Percentiles rank a stretch among this genome's conserved stretches.
phyloP scores from a whole-genome alignment of 805 yeast genomes.

The Metschnikowia sp. region DNA sequence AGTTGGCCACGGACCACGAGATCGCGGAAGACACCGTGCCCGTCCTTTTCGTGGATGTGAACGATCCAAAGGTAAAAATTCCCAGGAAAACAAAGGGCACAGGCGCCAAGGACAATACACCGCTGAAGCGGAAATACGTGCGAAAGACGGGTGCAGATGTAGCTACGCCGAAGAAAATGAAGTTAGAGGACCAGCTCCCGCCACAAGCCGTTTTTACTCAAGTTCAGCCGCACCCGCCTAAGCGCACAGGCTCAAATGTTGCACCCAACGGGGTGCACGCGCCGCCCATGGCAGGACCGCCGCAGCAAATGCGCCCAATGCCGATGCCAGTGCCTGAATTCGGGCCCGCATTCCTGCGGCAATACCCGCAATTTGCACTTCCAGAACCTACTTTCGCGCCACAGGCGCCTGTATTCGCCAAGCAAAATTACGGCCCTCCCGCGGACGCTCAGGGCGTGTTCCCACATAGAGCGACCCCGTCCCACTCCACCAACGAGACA shows the following conservation, averaged over 20 bases:
- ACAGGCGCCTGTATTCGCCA: not conserved
- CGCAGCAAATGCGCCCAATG: conserved; percentile 7
- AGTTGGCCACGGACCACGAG: conserved; percentile 39
- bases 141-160: conserved; percentile 50
- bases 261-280: too few relatives aligned
- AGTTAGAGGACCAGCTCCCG: conserved; percentile 20
- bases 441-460: not conserved
- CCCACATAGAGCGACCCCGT: conserved; percentile 12
- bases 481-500: conserved; percentile 43
- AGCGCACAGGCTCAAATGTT: not conserved
- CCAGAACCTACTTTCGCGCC: not conserved
- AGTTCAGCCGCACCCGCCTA: conserved; percentile 13
- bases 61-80: conserved; percentile 34
- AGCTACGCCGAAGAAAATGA: conserved; percentile 47
- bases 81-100: conserved; percentile 30
- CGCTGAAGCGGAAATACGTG: conserved; percentile 40
- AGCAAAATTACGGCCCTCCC: too few relatives aligned
- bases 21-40: conserved; percentile 40
- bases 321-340: not conserved
- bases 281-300: conserved; percentile 6
- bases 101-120: conserved; percentile 38
- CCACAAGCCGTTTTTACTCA: conserved; percentile 21
- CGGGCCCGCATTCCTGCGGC: not conserved
- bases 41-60: conserved; percentile 36
- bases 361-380: not conserved